These are phyloP conservation scores for Quercus gilva DNA, from an alignment of 306 rosid genomes.

Conservation along the genomic window DNA sequence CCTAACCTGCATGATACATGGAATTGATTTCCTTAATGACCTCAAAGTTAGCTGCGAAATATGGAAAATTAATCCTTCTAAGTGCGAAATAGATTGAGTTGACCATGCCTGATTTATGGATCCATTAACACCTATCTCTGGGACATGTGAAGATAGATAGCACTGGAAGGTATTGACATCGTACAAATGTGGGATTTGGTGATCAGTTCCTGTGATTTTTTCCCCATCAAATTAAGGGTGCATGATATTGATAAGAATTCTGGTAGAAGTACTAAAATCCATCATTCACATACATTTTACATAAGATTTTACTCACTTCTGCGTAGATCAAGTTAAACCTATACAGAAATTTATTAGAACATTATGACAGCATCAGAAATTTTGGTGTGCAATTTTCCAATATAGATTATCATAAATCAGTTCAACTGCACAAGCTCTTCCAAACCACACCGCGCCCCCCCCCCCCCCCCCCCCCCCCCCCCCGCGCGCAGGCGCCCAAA, in stretches of 20 bases:
- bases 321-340: not conserved
- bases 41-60: not conserved
- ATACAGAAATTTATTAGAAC: not conserved
- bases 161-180: constrained; percentile 87
- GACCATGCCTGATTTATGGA: constrained; percentile 85
- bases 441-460: fast-evolving
- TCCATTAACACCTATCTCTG: constrained; percentile 63
- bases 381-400: not conserved
- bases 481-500: too few relatives aligned
- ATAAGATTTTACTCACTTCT: not conserved
- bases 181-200: constrained; percentile 81
- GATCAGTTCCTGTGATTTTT: constrained; percentile 76
- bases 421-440: not conserved
- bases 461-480: not conserved
- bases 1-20: constrained; percentile 58
- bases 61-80: constrained; percentile 4
- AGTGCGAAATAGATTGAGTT: constrained; percentile 11
- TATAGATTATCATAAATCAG: not conserved
- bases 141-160: constrained; percentile 64
- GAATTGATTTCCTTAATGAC: constrained; percentile 5
- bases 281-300: not conserved
- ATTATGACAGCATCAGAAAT: not conserved
- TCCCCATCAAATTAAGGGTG: not conserved
- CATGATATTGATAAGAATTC: constrained; percentile 2
- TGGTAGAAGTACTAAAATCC: not conserved